Evolutionary conservation across 257 asterid species (phyloP), one percentile per base, ranked within the genome.

Genomic region (Verbascum thapsus): DNA sequence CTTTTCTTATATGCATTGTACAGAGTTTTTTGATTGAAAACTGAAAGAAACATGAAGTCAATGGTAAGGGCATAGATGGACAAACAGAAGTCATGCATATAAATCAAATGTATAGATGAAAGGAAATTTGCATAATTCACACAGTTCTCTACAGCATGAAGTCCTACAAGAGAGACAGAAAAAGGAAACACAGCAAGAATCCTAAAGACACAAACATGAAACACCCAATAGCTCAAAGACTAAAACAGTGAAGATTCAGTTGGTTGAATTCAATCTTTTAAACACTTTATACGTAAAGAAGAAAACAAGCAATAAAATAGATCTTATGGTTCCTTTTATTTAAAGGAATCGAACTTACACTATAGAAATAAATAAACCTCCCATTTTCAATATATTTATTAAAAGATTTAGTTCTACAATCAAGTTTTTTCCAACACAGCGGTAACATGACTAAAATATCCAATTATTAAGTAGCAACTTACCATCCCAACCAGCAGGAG

Each of bases 401-500:
- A 26, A 5, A 26, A 26, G 3, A 26, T 26, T 26, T 26, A 26
- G 5, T 5, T 26, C 32, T 26, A 5, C 32, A 26, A 26, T 5
- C 32, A 5, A 26, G 5, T n/a, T n/a, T n/a, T n/a, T n/a, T n/a
- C n/a, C n/a, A n/a, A n/a, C n/a, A n/a, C n/a, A n/a, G n/a, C n/a
- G n/a, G n/a, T n/a, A n/a, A n/a, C n/a, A n/a, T n/a, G n/a, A n/a
- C n/a, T n/a, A n/a, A n/a, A n/a, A n/a, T n/a, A n/a, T n/a, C n/a
- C n/a, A n/a, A n/a, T n/a, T n/a, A n/a, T n/a, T n/a, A 39, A 70
- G 20, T 37, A 39, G 67, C 11, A 13, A 64, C 76, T 56, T 80
- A 94, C 99, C 99, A 74, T 87, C 96, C 97, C 97, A 87, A 58
- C 99, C 99, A 78, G 80, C 82, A 59, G 97, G 97, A 67, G 97